These are phyloP conservation scores for Vitellaria paradoxa DNA, from an alignment of 179 eudicot species.

Conservation along the genomic window DNA sequence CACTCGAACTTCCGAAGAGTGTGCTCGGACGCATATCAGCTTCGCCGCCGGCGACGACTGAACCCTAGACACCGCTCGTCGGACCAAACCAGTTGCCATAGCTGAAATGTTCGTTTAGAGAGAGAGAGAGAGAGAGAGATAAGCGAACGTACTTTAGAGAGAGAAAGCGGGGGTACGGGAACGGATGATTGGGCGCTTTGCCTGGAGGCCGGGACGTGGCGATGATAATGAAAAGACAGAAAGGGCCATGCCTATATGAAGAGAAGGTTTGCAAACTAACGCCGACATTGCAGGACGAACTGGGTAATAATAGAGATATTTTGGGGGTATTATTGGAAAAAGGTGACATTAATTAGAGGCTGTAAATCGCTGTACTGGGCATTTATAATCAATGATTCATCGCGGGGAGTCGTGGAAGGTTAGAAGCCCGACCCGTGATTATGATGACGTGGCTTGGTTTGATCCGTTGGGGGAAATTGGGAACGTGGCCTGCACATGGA, in stretches of 20 bases:
- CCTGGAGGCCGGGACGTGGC: no score
- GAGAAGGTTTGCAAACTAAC: no score
- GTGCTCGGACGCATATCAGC: conserved; percentile 32
- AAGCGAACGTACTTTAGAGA: no score
- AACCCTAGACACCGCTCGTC: conserved; percentile 41
- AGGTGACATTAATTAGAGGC: no score
- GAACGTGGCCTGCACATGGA: conserved; percentile 38
- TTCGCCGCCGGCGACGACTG: conserved; percentile 30
- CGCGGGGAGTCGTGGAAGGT: neutral
- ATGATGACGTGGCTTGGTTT: conserved; percentile 35
- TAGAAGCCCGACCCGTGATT: no score
- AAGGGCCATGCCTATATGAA: neutral
- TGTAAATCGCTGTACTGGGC: no score
- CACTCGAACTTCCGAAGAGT: conserved; percentile 43
- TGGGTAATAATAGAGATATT: neutral
- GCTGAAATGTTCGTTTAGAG: neutral
- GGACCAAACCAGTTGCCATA: conserved; percentile 64
- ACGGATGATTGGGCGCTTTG: no score
- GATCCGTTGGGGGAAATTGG: conserved; percentile 17
- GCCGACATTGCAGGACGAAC: neutral
- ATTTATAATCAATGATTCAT: neutral
- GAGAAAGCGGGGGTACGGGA: neutral
- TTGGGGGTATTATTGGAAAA: conserved; percentile 19
- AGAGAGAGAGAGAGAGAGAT: neutral
- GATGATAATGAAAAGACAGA: neutral